Evolutionary conservation across 2,329 filamentous ascomycete genomes (phyloP), one percentile per base, ranked within the genome.

Genomic region (Nigrospora sphaerica): DNA sequence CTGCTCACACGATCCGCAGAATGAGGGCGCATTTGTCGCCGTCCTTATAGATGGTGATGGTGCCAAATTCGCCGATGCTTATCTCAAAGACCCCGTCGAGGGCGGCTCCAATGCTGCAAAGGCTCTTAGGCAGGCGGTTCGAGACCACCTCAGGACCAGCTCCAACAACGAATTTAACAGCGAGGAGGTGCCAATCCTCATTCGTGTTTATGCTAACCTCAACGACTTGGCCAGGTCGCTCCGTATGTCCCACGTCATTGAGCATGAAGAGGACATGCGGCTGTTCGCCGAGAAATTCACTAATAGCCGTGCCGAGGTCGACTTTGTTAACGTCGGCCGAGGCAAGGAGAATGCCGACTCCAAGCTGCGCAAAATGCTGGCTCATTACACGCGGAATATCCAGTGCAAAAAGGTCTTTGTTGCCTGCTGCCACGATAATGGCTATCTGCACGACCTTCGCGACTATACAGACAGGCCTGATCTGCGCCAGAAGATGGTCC

Each of bases 1-100:
- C 16, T 12, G 28, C 32, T 38, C 35, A 44, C 11, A 9, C 12
- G 11, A 16, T 32, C 23, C 35, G 17, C 39, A 62, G 61, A 60
- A 57, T 38, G 61, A 53, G 33, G 59, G 57, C 32, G 52, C 59
- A 35, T 64, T 60, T 50, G 56, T 60, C 37, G 61, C 61, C 32
- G 57, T 64, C 18, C 60, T 64, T 49, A 58, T 64, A 49, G 62
- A 64, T 48, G 62, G 62, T 41, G 62, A 64, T 43, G 62, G 62
- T 6, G 62, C 62, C 46, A 64, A 64, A 51, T 64, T 64, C 49
- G 56, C 57, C 23, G 61, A 64, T 39, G 55, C 57, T 39, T 62
- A 57, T 47, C 51, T 64, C 31, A 60, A 56, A 31, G 58, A 58
- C 40, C 52, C 54, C 34, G 45, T 52, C 11, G 49, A 53, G 9